A percentile compares a stretch with the other conserved stretches of the same genome.
Evolutionary conservation across 495 filamentous ascomycete species (phyloP).

Genomic region (Xylaria flabelliformis): DNA sequence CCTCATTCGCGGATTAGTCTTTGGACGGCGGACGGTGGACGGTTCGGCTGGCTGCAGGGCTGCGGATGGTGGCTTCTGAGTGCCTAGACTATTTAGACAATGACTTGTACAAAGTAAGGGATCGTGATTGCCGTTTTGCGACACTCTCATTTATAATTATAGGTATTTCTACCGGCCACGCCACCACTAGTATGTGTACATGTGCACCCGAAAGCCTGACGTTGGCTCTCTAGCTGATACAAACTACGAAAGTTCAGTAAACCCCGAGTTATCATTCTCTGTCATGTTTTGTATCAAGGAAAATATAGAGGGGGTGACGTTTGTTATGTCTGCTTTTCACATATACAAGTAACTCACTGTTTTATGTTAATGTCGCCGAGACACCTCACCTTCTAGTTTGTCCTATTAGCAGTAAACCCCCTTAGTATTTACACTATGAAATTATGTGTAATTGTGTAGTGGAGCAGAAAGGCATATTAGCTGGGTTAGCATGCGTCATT

Average conservation of each 20-base stretch:
- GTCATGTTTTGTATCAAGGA: neutral
- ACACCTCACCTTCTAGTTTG: neutral
- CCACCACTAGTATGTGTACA: neutral
- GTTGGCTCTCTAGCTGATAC: neutral
- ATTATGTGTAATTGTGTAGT: neutral
- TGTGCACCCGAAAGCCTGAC: neutral
- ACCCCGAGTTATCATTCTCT: neutral
- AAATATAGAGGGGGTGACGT: neutral
- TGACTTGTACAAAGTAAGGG: constrained; percentile 17
- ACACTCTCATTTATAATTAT: neutral
- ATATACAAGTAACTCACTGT: neutral
- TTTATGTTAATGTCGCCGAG: neutral
- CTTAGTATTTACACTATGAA: neutral
- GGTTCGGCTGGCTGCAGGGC: constrained; percentile 20
- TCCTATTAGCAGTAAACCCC: neutral
- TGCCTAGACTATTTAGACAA: neutral
- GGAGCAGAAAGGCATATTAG: neutral
- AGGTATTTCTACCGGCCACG: neutral
- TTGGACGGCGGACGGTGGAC: constrained; percentile 11
- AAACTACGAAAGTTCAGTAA: neutral
- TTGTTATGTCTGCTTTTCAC: neutral
- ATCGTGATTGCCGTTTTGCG: no score
- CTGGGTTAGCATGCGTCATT: neutral
- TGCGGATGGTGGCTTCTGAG: constrained; percentile 21
- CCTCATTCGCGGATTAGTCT: constrained; percentile 4